Evolutionary conservation across 768 basidiomycete genomes (phyloP), one percentile per base, ranked within the genome.

Genomic region (Tricholoma saponaceum): DNA sequence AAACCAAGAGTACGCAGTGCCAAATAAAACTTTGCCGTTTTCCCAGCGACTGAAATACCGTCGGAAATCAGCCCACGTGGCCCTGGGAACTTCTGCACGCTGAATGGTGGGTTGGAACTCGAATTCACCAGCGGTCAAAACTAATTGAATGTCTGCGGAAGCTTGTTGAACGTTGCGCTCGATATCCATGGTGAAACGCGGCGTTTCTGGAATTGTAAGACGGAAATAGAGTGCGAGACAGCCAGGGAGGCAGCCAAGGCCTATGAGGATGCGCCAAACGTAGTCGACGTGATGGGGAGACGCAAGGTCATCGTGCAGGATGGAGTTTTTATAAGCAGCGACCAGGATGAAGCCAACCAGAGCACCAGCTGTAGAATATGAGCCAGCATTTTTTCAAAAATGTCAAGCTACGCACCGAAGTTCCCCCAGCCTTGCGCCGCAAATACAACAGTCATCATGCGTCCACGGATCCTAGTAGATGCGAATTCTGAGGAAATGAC

Each of bases 401-500:
- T 16, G 46, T 18, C 37, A 26, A 52, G 18, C 41, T 37, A 75
- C 80, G 61, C 59, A 87, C 88, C 62, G 61, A 93, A 83, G 70
- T 93, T 86, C 52, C 93, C 93, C 87, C 89, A 95, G 23, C 93
- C 93, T 62, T 95, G 93, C 51, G 80, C 72, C 0, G 93, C 85
- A 61, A 95, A 95, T 0, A 94, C 91, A 5, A 88, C 90, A 0
- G 88, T 87, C 91, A 95, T 94, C 71, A 95, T 84, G 25, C 92
- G 80, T 50, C 93, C 93, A 61, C 93, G 83, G 43, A 78, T 83
- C 44, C 81, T 81, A 16, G 86, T 88, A 0, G 90, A 79, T 1
- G 93, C 87, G 62, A 95, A 95, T 67, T 95, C 93, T 26, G 90
- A 92, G 3, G 92, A 85, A 65, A 95, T 95, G 65, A 92, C 87